Evolutionary conservation across 2,329 filamentous ascomycete genomes (phyloP).

Genomic region (Aureobasidium sp.): DNA sequence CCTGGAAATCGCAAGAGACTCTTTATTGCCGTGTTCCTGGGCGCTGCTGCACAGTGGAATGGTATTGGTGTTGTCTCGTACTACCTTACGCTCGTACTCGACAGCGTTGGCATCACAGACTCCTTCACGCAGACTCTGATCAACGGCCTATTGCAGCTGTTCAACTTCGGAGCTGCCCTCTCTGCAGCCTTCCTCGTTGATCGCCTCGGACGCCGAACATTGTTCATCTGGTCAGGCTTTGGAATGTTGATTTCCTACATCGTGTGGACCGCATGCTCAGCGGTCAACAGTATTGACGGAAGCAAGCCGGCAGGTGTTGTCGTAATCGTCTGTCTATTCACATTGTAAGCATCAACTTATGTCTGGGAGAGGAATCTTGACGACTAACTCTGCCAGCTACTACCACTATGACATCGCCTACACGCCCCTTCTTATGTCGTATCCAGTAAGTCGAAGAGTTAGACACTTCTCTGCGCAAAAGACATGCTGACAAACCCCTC

Average conservation of each 20-base stretch:
- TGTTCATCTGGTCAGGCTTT: slow-evolving; percentile 28
- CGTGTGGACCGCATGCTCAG: slow-evolving; percentile 26
- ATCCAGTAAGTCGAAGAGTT: slow-evolving; percentile 7
- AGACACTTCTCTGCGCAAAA: not conserved
- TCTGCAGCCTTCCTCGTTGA: slow-evolving; percentile 36
- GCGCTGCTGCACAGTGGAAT: slow-evolving; percentile 44
- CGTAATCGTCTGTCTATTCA: slow-evolving; percentile 35
- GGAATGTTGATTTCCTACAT: slow-evolving; percentile 31
- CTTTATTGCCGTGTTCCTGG: slow-evolving; percentile 43
- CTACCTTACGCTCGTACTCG: slow-evolving; percentile 27
- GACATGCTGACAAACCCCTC: not conserved
- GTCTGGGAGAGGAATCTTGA: slow-evolving; percentile 17
- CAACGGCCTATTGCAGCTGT: slow-evolving; percentile 51
- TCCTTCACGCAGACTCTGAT: slow-evolving; percentile 31
- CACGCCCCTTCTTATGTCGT: slow-evolving; percentile 25
- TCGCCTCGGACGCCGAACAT: slow-evolving; percentile 24
- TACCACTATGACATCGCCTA: slow-evolving; percentile 33
- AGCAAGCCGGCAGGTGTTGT: slow-evolving; percentile 26
- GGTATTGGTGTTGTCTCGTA: slow-evolving; percentile 43
- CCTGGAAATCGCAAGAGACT: slow-evolving; percentile 47
- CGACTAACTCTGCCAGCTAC: slow-evolving; percentile 36
- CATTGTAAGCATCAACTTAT: not conserved
- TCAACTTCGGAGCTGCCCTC: slow-evolving; percentile 51
- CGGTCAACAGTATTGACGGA: slow-evolving; percentile 42
- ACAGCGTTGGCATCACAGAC: slow-evolving; percentile 26